Conservation (phyloP, 495 filamentous ascomycete genomes). For the Clavariopsis aquatica region DNA sequence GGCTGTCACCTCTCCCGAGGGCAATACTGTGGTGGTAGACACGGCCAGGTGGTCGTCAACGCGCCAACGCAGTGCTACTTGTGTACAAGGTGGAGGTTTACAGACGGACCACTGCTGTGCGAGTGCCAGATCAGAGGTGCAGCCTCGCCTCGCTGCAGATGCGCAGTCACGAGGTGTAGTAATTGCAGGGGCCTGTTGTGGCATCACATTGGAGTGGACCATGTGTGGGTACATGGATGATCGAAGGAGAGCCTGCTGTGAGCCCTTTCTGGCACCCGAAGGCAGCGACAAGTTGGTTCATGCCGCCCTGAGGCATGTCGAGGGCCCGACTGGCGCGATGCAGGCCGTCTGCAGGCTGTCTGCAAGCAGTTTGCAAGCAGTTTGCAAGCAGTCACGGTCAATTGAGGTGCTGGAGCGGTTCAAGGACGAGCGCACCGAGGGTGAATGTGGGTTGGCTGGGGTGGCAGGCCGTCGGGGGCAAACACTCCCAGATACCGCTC, state of each 20-base stretch:
- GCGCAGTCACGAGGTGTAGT: constrained; percentile 10
- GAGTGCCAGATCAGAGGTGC: not conserved
- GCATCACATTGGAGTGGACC: not conserved
- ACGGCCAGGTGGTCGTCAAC: constrained; percentile 16
- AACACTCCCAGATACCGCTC: not conserved
- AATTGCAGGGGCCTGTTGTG: not conserved
- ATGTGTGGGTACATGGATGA: not conserved
- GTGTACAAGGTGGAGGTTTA: constrained; percentile 19
- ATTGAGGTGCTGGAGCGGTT: not conserved
- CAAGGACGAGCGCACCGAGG: constrained; percentile 1
- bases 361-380: too few relatives aligned
- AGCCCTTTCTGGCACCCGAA: not conserved
- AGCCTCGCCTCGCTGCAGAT: not conserved
- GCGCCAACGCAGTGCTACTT: constrained; percentile 25
- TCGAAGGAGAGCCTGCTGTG: not conserved
- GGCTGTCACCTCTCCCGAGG: constrained; percentile 6
- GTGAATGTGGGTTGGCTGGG: constrained; percentile 10
- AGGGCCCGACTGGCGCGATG: not conserved
- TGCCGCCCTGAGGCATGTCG: not conserved
- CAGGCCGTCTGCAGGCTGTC: too few relatives aligned
- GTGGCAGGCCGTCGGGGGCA: not conserved
- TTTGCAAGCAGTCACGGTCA: constrained; percentile 1
- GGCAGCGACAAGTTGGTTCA: not conserved
- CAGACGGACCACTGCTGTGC: constrained; percentile 10
- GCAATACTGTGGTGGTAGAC: not conserved